phyloP scores from a whole-genome alignment of 805 yeast genomes.

The Wickerhamiella dianesei region DNA sequence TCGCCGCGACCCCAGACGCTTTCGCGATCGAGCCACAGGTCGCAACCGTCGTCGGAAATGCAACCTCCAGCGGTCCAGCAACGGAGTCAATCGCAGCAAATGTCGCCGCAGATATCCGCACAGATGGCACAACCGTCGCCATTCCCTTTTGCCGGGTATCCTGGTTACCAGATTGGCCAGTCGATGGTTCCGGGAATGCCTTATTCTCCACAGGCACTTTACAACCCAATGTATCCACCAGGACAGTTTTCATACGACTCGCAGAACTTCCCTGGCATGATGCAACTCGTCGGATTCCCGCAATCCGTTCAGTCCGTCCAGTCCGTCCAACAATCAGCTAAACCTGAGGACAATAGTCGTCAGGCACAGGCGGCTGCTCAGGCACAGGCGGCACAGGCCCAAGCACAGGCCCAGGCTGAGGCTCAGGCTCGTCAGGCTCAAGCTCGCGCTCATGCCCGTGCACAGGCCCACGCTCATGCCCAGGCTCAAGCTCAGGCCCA shows the following conservation, averaged over 20 bases:
- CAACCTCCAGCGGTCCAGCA: conserved; percentile 4
- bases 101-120: neutral
- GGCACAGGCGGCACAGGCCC: neutral
- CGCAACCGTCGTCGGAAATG: neutral
- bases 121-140: neutral
- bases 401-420: neutral
- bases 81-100: conserved; percentile 7
- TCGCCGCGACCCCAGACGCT: neutral
- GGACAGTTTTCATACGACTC: neutral
- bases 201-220: neutral
- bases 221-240: neutral
- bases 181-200: neutral
- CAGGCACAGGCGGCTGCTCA: neutral
- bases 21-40: neutral
- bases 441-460: neutral
- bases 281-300: neutral
- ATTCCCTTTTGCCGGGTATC: neutral
- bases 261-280: neutral
- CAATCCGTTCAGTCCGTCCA: no score
- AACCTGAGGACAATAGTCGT: neutral
- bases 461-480: no score
- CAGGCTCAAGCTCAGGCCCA: neutral
- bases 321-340: no score
- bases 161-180: neutral
- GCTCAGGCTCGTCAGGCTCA: neutral